Base-by-base conservation (phyloP, 225 moss, liverwort and hornwort species). In the Climacium dendroides region DNA sequence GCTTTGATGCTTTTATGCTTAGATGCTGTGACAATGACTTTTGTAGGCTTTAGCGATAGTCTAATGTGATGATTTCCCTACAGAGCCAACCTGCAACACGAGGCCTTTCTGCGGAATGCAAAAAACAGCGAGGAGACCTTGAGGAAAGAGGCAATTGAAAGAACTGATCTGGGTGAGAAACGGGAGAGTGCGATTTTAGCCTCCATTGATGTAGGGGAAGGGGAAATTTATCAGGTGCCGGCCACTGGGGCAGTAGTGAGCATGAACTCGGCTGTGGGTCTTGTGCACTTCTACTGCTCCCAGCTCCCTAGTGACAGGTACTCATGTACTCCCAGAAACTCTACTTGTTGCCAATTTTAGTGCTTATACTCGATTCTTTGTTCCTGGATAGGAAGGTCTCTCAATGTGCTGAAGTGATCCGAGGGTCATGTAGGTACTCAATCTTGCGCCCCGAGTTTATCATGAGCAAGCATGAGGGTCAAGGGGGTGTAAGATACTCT, bases 241-340 rank as follows among this genome's bases (percentile, higher is more conserved):
- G 92, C 96, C 34, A 99, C 99, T 78, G 99, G 99, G 83, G 99
- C 99, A 78, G 96, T 97, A 90, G 99, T 99, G 90, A 99, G 99
- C 95, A 90, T 96, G 92, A 99, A 99, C 87, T 99, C 99, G 58
- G 99, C 99, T 35, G 99, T 99, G 76, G 99, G 99, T 78, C 96
- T 99, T 62, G 92, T 99, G 82, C 99, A 99, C 86, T 99, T 99
- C 90, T 99, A 99, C 88, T 99, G 99, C 93, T 97, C 99, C 34
- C 99, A 99, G 90, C 96, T 99, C 84, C 99, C 99, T 66, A 99
- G 97, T 73, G 99, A 99, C 94, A 97, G 99, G 97, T 99, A 91
- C 52, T 84, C 48, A 9, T 55, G 28, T 54, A 39, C 29, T 55
- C 54, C 43, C 70, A 78, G 69, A 52, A 34, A 57, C 59, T 87